These are phyloP conservation scores for Nitzschia palea DNA, from an alignment of 108 stramenopile genomes.

Conservation along the genomic window DNA sequence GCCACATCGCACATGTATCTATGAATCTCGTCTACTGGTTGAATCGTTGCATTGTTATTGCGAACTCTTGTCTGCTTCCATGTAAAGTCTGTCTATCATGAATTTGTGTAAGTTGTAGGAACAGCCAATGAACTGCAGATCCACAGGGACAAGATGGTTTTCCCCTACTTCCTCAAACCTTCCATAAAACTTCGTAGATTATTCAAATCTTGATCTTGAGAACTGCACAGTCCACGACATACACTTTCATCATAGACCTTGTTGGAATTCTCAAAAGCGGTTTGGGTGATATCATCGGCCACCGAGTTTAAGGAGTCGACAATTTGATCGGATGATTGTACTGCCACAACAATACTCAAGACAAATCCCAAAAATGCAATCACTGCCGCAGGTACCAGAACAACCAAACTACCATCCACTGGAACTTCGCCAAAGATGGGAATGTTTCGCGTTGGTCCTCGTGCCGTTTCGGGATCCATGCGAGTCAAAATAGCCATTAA, in stretches of 20 bases:
- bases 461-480: slow-evolving; percentile 34
- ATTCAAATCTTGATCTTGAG: slow-evolving; percentile 55
- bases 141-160: not conserved
- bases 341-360: slow-evolving; percentile 53
- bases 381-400: slow-evolving; percentile 63
- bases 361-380: slow-evolving; percentile 69
- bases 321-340: slow-evolving; percentile 54
- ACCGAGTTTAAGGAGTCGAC: slow-evolving; percentile 17
- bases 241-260: slow-evolving; percentile 42
- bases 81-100: no score
- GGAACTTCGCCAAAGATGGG: slow-evolving; percentile 76
- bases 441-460: slow-evolving; percentile 34
- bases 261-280: slow-evolving; percentile 39
- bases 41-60: no score
- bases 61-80: no score
- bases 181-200: slow-evolving; percentile 60
- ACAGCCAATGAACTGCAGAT: not conserved
- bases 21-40: no score
- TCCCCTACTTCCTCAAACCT: slow-evolving; percentile 3
- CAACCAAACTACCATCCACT: slow-evolving; percentile 56
- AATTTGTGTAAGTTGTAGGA: no score
- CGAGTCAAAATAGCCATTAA: slow-evolving; percentile 67
- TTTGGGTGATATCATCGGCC: slow-evolving; percentile 31
- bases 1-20: no score
- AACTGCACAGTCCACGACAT: slow-evolving; percentile 67